Conservation (phyloP, 2,329 filamentous ascomycete species). For the Incumbomyces delicatus region DNA sequence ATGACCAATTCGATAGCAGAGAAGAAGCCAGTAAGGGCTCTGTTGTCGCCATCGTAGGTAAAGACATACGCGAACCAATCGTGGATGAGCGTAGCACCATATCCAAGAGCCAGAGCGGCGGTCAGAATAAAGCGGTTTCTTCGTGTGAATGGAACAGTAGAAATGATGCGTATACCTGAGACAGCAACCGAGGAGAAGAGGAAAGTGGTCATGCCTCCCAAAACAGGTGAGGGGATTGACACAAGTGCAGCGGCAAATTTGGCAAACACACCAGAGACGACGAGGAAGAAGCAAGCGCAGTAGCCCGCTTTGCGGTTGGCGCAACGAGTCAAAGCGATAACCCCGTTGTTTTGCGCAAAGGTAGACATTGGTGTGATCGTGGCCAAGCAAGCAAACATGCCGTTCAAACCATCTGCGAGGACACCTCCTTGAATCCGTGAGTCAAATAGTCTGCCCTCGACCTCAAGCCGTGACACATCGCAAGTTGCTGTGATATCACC, state of each 20-base stretch:
- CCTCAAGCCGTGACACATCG: slow-evolving; percentile 54
- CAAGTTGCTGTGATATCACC: slow-evolving; percentile 60
- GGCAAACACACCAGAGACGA: slow-evolving; percentile 60
- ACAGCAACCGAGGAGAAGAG: slow-evolving; percentile 57
- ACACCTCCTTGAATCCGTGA: slow-evolving; percentile 61
- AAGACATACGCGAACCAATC: slow-evolving; percentile 38
- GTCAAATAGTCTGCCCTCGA: slow-evolving; percentile 55
- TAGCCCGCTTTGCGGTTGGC: slow-evolving; percentile 60
- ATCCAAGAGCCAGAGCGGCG: slow-evolving; percentile 50
- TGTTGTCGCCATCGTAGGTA: slow-evolving; percentile 46
- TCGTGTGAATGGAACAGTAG: slow-evolving; percentile 52
- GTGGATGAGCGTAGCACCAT: slow-evolving; percentile 41
- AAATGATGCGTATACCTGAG: slow-evolving; percentile 57
- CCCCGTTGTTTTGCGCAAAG: slow-evolving; percentile 61
- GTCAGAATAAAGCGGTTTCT: slow-evolving; percentile 59
- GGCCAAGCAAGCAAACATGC: slow-evolving; percentile 51
- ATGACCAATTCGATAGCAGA: slow-evolving; percentile 54
- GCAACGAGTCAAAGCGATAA: slow-evolving; percentile 58
- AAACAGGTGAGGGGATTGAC: slow-evolving; percentile 47
- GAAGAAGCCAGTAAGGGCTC: slow-evolving; percentile 52
- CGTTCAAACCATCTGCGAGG: slow-evolving; percentile 57
- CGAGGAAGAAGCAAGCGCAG: slow-evolving; percentile 54
- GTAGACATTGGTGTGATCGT: slow-evolving; percentile 61
- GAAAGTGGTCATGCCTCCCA: slow-evolving; percentile 50
- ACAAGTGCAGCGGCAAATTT: slow-evolving; percentile 62